phyloP scores from a whole-genome alignment of 2,329 filamentous ascomycete genomes.

The Phoma sp. region DNA sequence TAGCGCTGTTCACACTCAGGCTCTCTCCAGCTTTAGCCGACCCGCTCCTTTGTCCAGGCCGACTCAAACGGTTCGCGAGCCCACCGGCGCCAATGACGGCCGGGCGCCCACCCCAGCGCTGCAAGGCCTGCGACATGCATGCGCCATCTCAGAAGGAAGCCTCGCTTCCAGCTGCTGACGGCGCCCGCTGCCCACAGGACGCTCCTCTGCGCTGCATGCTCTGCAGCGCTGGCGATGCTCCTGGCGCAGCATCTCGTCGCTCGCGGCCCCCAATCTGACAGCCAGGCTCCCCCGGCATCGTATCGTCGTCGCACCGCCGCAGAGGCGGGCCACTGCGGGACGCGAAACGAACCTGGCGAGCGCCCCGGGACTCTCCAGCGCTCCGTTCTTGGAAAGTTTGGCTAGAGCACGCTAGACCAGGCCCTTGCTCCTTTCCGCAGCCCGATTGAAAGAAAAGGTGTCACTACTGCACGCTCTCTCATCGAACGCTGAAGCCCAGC shows the following conservation, averaged over 20 bases:
- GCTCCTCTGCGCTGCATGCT: no score
- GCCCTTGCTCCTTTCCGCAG: constrained; percentile 11
- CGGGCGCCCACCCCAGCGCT: not conserved
- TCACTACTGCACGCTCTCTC: constrained; percentile 12
- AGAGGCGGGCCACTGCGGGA: constrained; percentile 6
- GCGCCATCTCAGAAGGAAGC: constrained; percentile 11
- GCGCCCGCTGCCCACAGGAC: not conserved
- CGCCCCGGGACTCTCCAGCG: constrained; percentile 4
- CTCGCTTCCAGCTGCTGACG: constrained; percentile 14
- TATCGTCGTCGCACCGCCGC: not conserved
- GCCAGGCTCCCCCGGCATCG: not conserved
- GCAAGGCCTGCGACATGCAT: constrained; percentile 15
- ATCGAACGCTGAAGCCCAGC: constrained; percentile 12
- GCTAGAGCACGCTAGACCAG: constrained; percentile 2
- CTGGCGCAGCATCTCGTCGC: not conserved
- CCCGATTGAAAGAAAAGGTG: constrained; percentile 4
- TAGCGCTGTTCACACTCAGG: not conserved
- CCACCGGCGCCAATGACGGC: constrained; percentile 4
- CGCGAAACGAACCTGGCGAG: constrained; percentile 4
- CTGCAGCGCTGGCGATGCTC: not conserved
- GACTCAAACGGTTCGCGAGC: constrained; percentile 8
- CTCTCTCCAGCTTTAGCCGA: constrained; percentile 22
- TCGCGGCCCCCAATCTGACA: not conserved
- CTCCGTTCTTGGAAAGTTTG: constrained; percentile 4
- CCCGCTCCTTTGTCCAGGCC: constrained; percentile 12